phyloP scores from a whole-genome alignment of 164 flowering plant species.

The Vitis labrusca region DNA sequence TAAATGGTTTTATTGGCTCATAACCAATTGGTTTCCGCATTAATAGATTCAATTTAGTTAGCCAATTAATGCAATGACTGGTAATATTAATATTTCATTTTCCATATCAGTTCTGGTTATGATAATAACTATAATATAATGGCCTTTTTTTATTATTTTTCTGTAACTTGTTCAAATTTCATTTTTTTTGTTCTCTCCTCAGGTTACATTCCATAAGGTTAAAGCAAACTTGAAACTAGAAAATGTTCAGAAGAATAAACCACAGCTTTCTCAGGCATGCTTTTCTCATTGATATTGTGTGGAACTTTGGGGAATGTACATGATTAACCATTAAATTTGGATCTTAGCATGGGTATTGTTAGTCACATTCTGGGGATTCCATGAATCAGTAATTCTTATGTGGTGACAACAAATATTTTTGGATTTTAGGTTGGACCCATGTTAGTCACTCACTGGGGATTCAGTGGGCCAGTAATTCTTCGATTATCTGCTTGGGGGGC shows the following conservation, averaged over 20 bases:
- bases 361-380: no score
- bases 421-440: conserved; percentile 80
- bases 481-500: conserved; percentile 99
- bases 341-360: no score
- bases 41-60: no score
- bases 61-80: no score
- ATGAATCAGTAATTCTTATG: no score
- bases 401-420: conserved; percentile 9
- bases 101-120: no score
- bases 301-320: not conserved
- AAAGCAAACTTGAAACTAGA: conserved; percentile 67
- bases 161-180: not conserved
- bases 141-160: not conserved
- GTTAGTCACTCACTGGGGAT: conserved; percentile 98
- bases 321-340: not conserved
- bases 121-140: not conserved
- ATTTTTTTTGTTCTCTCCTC: conserved; percentile 3
- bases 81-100: no score
- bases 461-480: conserved; percentile 95
- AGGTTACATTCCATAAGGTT: conserved; percentile 86
- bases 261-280: conserved; percentile 74
- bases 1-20: no score
- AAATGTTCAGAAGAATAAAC: conserved; percentile 43
- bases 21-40: no score
- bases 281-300: conserved; percentile 6